Conservation (phyloP, 208 protist species). For the Trypanosoma boissoni region DNA sequence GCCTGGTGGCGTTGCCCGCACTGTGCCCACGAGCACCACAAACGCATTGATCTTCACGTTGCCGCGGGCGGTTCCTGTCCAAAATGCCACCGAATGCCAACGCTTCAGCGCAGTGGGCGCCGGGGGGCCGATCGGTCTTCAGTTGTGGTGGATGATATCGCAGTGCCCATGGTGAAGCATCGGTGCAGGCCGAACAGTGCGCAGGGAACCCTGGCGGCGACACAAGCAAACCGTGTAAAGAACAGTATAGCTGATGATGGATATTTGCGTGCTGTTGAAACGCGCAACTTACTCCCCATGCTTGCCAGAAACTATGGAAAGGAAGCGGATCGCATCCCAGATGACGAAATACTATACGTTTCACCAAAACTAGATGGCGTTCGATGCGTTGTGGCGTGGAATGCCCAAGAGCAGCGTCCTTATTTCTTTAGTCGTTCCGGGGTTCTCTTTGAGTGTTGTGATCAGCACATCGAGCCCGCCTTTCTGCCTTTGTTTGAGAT, state of each 20-base stretch:
- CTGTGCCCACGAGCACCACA: slow-evolving; percentile 59
- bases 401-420: slow-evolving; percentile 35
- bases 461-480: slow-evolving; percentile 58
- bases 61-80: slow-evolving; percentile 66
- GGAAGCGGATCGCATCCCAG: slow-evolving; percentile 47
- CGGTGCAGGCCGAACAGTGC: slow-evolving; percentile 56
- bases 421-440: slow-evolving; percentile 85
- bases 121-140: background rate
- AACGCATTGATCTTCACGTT: slow-evolving; percentile 77
- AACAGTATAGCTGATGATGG: slow-evolving; percentile 69
- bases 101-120: slow-evolving; percentile 1
- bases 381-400: slow-evolving; percentile 80
- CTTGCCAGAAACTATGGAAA: slow-evolving; percentile 79
- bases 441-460: slow-evolving; percentile 87
- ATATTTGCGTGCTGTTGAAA: slow-evolving; percentile 57
- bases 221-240: slow-evolving; percentile 61
- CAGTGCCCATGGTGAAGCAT: slow-evolving; percentile 26
- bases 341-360: slow-evolving; percentile 48
- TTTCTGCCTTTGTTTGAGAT: slow-evolving; percentile 59
- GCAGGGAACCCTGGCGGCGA: slow-evolving; percentile 30
- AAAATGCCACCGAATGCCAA: slow-evolving; percentile 45
- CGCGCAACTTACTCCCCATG: slow-evolving; percentile 84
- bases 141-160: no score
- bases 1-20: slow-evolving; percentile 71
- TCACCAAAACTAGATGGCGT: slow-evolving; percentile 91